Percentiles rank a stretch among this genome's conserved stretches.
Conservation (phyloP, 2,329 filamentous ascomycete genomes). For the Colletotrichum cereale region DNA sequence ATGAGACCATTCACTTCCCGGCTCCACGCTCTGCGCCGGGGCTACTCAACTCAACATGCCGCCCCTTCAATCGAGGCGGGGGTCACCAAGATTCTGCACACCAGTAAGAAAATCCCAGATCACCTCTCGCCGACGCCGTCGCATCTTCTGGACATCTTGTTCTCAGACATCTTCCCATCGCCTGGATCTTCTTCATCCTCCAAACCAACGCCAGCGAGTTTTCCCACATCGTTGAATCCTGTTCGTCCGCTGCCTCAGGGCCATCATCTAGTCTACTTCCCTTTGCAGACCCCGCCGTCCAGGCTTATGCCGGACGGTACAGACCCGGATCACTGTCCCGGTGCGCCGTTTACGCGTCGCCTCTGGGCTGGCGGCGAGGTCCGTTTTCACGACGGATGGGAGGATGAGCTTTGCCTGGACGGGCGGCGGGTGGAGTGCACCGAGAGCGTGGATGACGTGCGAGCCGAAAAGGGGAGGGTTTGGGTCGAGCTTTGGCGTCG, state of each 20-base stretch:
- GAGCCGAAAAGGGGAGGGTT: slow-evolving; percentile 53
- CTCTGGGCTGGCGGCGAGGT: slow-evolving; percentile 92
- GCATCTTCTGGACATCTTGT: slow-evolving; percentile 73
- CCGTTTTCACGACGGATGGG: slow-evolving; percentile 58
- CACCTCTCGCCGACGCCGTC: slow-evolving; percentile 69
- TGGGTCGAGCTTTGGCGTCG: slow-evolving; percentile 64
- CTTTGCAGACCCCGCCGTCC: slow-evolving; percentile 72
- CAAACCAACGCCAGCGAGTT: slow-evolving; percentile 30
- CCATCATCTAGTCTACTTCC: slow-evolving; percentile 91
- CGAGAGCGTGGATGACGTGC: slow-evolving; percentile 58
- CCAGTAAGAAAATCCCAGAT: slow-evolving; percentile 55
- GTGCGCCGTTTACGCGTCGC: slow-evolving; percentile 76
- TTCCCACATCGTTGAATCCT: slow-evolving; percentile 20
- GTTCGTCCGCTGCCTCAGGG: slow-evolving; percentile 66
- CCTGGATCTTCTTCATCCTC: slow-evolving; percentile 39
- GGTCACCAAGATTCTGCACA: slow-evolving; percentile 31
- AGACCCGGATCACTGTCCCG: slow-evolving; percentile 83
- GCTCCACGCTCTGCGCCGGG: slow-evolving; percentile 8
- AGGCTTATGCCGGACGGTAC: slow-evolving; percentile 85
- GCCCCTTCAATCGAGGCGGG: slow-evolving; percentile 10
- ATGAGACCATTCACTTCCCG: slow-evolving; percentile 19
- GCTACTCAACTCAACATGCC: slow-evolving; percentile 22
- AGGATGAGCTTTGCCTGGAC: slow-evolving; percentile 52
- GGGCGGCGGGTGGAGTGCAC: slow-evolving; percentile 56
- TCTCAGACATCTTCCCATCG: slow-evolving; percentile 65